Evolutionary conservation across 352 stramenopile genomes (phyloP), one percentile per base, ranked within the genome.

Genomic region (Phytophthora sansomeana): DNA sequence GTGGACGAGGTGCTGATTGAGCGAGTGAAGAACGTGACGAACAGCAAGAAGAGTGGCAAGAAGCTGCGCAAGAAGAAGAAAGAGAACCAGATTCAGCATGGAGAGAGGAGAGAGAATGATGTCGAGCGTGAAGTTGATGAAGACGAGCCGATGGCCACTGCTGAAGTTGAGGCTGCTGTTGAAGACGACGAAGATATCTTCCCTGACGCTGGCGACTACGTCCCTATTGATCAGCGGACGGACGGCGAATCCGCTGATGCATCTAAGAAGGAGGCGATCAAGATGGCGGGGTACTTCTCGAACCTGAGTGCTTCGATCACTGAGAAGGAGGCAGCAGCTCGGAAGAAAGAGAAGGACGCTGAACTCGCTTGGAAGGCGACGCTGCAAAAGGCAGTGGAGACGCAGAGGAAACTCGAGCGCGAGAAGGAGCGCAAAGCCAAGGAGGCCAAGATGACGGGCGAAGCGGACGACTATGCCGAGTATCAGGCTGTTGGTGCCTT

Each of bases 101-200:
- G 33, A n/a, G 7, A 43, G 19, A 39, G 21, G 14, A 51, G 53
- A 10, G 33, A 54, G 6, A 48, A 32, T 16, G 54, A 17, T 14
- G 46, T 17, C 2, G 16, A 39, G 33, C 33, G 24, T 7, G n/a
- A 28, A 46, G 30, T 4, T 28, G 57, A 47, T 30, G 30, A 11
- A 51, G 56, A 56, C 21, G 49, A 46, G 50, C 13, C 30, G 36
- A 67, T 53, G 36, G n/a, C 17, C 41, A 19, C 47, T 28, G 33
- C 13, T 54, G 56, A 44, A 29, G 49, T 35, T 49, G 63, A 19
- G 10, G 52, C 32, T 43, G 35, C 39, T 30, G 72, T 69, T 0
- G 69, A 87, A 1, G 73, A 80, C 3, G 73, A 88, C 6, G 81
- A 91, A 59, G 83, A 92, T 63, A 94, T 94, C 10, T 94, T 94